These are phyloP conservation scores for Blastocystis sp. DNA, from an alignment of 352 stramenopile species.

Conservation along the genomic window DNA sequence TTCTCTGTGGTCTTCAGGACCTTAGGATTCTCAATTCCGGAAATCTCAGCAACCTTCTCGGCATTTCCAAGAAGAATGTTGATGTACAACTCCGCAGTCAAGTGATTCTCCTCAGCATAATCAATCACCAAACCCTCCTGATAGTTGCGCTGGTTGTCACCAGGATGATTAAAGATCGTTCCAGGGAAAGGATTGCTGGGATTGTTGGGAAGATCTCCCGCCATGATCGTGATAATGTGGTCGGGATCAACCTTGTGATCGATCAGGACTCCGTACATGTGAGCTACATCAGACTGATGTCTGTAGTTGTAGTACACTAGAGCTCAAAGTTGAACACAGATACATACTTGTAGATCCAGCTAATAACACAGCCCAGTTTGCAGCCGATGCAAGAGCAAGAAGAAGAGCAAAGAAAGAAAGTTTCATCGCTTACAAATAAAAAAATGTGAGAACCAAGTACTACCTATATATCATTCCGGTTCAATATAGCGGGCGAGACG, in stretches of 20 bases:
- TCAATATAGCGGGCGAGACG: background rate
- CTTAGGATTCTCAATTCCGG: conserved; percentile 67
- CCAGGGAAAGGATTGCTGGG: conserved; percentile 75
- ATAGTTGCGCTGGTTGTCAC: conserved; percentile 67
- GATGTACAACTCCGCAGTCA: conserved; percentile 76
- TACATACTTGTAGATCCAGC: conserved; percentile 8
- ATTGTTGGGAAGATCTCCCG: conserved; percentile 75
- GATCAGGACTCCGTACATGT: conserved; percentile 79
- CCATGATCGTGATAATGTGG: conserved; percentile 82
- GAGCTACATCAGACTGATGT: conserved; percentile 74
- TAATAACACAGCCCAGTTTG: conserved; percentile 37
- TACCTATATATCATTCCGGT: too few relatives aligned
- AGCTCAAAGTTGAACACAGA: background rate
- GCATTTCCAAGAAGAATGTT: conserved; percentile 75
- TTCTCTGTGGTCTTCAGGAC: conserved; percentile 73
- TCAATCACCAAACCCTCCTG: conserved; percentile 68
- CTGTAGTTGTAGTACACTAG: conserved; percentile 67
- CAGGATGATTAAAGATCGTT: conserved; percentile 77
- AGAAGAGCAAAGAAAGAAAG: conserved; percentile 29
- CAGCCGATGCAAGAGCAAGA: conserved; percentile 1
- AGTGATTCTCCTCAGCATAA: conserved; percentile 65
- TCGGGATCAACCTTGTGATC: conserved; percentile 76
- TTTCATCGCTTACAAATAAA: conserved; percentile 42
- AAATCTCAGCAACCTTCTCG: conserved; percentile 53
- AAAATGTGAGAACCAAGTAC: background rate